A percentile compares a stretch with the other conserved stretches of the same genome.
Evolutionary conservation across 2,329 filamentous ascomycete species (phyloP).

Genomic region (Colletotrichum cordylinicola): DNA sequence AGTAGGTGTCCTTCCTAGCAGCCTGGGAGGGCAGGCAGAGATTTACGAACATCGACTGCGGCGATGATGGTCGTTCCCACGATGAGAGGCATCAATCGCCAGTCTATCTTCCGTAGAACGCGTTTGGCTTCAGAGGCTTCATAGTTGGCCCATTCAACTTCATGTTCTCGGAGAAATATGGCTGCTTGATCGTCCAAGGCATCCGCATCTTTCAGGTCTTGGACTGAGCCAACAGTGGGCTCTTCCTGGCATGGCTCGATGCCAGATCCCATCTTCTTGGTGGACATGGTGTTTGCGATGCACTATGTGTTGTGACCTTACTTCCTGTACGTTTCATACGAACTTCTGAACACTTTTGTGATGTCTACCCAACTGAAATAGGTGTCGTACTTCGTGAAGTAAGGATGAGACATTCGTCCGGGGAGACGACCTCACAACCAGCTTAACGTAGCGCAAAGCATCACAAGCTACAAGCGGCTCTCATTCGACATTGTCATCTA

Average conservation of each 20-base stretch:
- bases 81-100: conserved; percentile 5
- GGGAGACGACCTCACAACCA: neutral
- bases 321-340: neutral
- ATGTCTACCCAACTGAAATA: neutral
- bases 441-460: neutral
- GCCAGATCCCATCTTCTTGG: neutral
- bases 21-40: neutral
- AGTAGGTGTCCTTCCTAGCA: neutral
- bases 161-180: neutral
- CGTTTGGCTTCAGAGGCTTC: neutral
- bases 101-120: conserved; percentile 9
- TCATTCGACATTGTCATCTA: neutral
- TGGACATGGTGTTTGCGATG: neutral
- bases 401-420: neutral
- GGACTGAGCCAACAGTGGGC: neutral
- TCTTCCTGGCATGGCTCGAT: neutral
- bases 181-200: neutral
- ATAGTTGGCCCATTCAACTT: neutral
- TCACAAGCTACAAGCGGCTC: neutral
- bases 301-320: neutral
- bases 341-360: neutral
- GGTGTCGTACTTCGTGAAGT: neutral
- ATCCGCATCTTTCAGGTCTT: neutral
- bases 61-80: neutral
- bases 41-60: neutral